Conservation (phyloP, 208 protist species). For the Acanthamoeba lugdunensis region DNA sequence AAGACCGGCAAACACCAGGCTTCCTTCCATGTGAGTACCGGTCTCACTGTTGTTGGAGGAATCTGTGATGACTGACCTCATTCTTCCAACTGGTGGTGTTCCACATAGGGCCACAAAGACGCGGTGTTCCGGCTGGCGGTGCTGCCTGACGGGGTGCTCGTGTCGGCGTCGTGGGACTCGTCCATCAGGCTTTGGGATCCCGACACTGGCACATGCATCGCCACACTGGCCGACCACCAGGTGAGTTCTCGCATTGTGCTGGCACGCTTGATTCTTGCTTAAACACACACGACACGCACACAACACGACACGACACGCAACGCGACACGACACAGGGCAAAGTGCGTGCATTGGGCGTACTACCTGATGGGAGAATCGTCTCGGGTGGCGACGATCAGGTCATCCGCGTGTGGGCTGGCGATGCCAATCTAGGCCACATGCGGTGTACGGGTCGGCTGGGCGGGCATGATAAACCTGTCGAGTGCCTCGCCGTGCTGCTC, state of each 20-base stretch:
- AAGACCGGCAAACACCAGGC: neutral
- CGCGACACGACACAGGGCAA: neutral
- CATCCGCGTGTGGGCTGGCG: conserved; percentile 12
- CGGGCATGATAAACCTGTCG: neutral
- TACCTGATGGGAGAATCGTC: neutral
- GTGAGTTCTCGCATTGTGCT: neutral
- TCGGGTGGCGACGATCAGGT: conserved; percentile 2
- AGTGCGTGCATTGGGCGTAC: neutral
- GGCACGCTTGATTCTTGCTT: no score
- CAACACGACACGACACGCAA: no score
- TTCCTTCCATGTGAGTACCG: neutral
- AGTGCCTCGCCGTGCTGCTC: neutral
- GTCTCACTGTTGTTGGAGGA: no score
- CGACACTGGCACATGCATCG: neutral
- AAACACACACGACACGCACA: no score
- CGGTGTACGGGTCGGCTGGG: neutral
- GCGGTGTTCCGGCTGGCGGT: conserved; percentile 31
- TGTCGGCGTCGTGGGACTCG: conserved; percentile 35
- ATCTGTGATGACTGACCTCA: no score
- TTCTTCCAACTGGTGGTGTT: neutral
- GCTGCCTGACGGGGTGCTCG: conserved; percentile 29
- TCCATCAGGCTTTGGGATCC: conserved; percentile 8
- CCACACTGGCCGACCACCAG: conserved; percentile 12
- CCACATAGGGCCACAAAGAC: neutral
- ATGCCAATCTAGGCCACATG: neutral